Evolutionary conservation across 805 yeast species (phyloP).

Genomic region (Starmerella geochares): DNA sequence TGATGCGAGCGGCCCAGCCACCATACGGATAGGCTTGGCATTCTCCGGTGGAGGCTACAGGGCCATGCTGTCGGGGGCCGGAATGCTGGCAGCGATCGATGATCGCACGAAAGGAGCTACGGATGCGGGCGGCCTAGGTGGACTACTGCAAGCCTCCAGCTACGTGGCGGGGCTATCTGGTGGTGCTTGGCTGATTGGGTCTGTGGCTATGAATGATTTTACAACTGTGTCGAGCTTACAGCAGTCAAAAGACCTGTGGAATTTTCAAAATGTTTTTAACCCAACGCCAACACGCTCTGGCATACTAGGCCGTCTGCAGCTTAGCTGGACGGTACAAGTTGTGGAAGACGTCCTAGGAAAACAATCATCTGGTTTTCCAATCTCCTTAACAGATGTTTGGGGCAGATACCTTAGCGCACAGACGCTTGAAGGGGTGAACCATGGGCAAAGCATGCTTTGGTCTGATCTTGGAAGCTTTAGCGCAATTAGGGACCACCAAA

Average conservation of each 20-base stretch:
- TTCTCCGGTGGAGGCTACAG: conserved; percentile 85
- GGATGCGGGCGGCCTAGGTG: conserved; percentile 47
- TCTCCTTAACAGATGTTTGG: conserved; percentile 71
- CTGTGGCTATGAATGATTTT: conserved; percentile 61
- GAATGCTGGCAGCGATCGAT: conserved; percentile 69
- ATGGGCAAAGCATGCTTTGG: conserved; percentile 49
- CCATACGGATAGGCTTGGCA: conserved; percentile 40
- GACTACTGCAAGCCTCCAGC: conserved; percentile 57
- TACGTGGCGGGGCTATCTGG: conserved; percentile 75
- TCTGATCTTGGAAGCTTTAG: conserved; percentile 48
- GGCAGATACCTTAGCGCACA: conserved; percentile 67
- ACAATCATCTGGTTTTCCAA: conserved; percentile 54
- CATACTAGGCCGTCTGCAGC: conserved; percentile 39
- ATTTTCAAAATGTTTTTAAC: conserved; percentile 50
- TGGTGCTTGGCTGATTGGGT: conserved; percentile 71
- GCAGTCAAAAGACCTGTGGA: conserved; percentile 49
- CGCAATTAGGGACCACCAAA: conserved; percentile 52
- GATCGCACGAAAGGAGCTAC: conserved; percentile 45
- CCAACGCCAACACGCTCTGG: conserved; percentile 52
- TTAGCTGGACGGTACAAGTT: conserved; percentile 34
- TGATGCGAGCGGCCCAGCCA: background rate
- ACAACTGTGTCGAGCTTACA: conserved; percentile 55
- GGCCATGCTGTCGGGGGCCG: conserved; percentile 81
- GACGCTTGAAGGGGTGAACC: conserved; percentile 55
- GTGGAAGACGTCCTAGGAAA: conserved; percentile 45